A percentile compares a stretch with the other conserved stretches of the same genome.
Evolutionary conservation across 805 yeast genomes (phyloP).

Genomic region (Komagataella kurtzmanii): DNA sequence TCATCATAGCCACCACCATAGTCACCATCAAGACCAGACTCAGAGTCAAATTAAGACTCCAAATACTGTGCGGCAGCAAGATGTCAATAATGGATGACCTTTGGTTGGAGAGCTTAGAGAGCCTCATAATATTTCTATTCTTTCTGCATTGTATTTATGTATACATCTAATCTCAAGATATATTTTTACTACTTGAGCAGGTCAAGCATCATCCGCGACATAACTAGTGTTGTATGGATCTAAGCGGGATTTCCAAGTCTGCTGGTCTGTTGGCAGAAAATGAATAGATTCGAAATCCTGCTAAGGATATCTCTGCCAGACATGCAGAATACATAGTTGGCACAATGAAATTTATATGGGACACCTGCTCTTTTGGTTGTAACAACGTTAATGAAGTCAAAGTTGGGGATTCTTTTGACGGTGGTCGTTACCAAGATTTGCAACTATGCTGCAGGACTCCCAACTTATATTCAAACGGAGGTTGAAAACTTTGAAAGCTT

Average conservation of each 20-base stretch:
- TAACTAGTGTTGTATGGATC: background rate
- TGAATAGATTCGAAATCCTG: background rate
- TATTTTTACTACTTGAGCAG: too few relatives aligned
- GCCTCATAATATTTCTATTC: background rate
- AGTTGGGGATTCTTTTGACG: background rate
- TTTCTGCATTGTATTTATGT: background rate
- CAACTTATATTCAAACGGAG: background rate
- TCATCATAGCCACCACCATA: constrained; percentile 1
- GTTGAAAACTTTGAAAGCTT: background rate
- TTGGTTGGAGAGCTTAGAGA: background rate
- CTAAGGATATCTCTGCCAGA: background rate
- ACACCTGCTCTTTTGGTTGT: background rate
- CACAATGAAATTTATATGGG: background rate
- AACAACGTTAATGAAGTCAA: background rate
- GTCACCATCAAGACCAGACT: background rate
- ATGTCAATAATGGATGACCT: background rate
- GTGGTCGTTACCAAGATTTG: background rate
- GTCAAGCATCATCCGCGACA: background rate
- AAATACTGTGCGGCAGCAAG: background rate
- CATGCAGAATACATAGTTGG: background rate
- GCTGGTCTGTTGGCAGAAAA: background rate
- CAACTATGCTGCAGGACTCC: background rate
- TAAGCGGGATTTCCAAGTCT: background rate
- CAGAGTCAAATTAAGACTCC: background rate
- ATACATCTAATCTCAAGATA: background rate